Evolutionary conservation across 2,329 filamentous ascomycete genomes (phyloP).

Genomic region (Ophiocordyceps camponoti-rufipedis): DNA sequence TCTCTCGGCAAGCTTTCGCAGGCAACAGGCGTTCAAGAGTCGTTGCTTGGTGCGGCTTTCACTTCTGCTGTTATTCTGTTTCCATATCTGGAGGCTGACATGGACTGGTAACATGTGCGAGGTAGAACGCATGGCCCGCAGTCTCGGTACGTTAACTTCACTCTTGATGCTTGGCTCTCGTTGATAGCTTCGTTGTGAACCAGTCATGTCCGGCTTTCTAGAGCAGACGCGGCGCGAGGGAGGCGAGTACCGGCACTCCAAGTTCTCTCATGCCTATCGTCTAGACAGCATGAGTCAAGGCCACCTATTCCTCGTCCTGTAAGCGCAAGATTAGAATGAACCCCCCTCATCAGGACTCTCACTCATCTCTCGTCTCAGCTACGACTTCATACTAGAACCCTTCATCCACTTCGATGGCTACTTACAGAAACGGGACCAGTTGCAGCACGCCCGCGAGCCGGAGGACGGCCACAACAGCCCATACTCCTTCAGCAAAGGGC

Average conservation of each 20-base stretch:
- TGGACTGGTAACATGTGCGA: background rate
- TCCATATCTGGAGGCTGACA: too few species aligned
- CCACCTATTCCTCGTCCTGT: slow-evolving; percentile 5
- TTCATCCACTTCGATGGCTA: background rate
- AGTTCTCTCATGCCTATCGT: slow-evolving; percentile 7
- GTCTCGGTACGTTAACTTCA: slow-evolving; percentile 6
- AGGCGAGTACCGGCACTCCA: background rate
- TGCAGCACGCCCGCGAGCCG: background rate
- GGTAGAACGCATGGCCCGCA: slow-evolving; percentile 11
- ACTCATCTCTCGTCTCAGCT: background rate
- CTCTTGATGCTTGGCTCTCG: too few species aligned
- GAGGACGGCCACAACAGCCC: background rate
- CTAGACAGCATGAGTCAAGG: slow-evolving; percentile 10
- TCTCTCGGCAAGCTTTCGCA: background rate
- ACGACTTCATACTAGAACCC: background rate
- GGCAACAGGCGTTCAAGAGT: background rate
- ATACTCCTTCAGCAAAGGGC: background rate
- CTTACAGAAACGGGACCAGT: background rate
- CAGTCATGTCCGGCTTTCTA: slow-evolving; percentile 13
- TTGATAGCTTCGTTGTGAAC: background rate
- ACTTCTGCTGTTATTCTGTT: too few species aligned
- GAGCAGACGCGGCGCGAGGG: slow-evolving; percentile 5
- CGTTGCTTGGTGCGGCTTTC: background rate
- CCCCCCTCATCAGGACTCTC: background rate
- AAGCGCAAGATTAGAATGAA: background rate